phyloP scores from a whole-genome alignment of 2,329 filamentous ascomycete genomes.

The Colletotrichum chrysophilum region DNA sequence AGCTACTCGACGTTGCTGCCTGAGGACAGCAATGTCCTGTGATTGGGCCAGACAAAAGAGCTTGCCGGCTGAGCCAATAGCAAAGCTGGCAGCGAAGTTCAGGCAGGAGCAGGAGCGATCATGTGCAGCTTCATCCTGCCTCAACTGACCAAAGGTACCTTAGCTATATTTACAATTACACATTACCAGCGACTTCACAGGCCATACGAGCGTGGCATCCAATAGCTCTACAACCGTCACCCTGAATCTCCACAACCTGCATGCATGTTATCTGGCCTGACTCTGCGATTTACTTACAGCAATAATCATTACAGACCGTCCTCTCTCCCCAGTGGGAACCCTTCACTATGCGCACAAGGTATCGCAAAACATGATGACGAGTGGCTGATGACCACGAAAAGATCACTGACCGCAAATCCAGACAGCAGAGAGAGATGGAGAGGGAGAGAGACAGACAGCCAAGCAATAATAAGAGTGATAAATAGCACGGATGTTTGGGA shows the following conservation, averaged over 20 bases:
- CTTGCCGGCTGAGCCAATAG: not conserved
- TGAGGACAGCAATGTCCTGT: not conserved
- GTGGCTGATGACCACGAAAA: not conserved
- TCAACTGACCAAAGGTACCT: not conserved
- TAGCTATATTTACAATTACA: not conserved
- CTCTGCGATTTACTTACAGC: not conserved
- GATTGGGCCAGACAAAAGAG: not conserved
- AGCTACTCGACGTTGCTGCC: not conserved
- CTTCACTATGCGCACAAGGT: not conserved
- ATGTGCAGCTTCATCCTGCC: not conserved
- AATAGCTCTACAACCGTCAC: not conserved
- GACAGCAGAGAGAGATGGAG: not conserved
- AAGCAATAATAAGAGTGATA: not conserved
- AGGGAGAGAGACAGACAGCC: not conserved
- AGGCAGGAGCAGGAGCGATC: conserved; percentile 6
- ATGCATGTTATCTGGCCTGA: not conserved
- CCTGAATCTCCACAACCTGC: not conserved
- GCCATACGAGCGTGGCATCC: not conserved
- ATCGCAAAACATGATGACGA: not conserved
- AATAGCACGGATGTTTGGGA: not conserved
- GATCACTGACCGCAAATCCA: not conserved
- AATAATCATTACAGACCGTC: not conserved
- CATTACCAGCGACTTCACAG: not conserved
- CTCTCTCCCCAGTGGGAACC: not conserved
- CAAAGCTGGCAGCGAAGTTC: not conserved